phyloP scores from a whole-genome alignment of 2,329 filamentous ascomycete species.

The Onygenales sp. region DNA sequence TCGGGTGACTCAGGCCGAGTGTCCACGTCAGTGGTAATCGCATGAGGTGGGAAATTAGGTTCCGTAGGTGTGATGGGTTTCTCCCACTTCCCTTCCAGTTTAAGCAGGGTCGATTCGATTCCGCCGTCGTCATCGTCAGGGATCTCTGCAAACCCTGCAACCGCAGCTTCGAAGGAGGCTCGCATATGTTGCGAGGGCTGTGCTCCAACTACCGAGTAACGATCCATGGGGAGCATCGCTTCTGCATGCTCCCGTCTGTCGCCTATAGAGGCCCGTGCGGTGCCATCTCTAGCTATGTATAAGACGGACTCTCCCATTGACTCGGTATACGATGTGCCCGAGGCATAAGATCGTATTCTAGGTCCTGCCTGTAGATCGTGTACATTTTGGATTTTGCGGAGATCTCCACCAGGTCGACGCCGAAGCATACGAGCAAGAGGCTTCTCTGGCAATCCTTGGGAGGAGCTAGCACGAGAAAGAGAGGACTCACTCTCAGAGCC shows the following conservation, averaged over 20 bases:
- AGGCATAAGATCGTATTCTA: conserved; percentile 27
- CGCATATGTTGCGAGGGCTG: conserved; percentile 49
- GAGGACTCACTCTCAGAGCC: conserved; percentile 8
- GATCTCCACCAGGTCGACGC: conserved; percentile 63
- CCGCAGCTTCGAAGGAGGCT: conserved; percentile 77
- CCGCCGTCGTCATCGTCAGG: conserved; percentile 84
- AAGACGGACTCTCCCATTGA: conserved; percentile 22
- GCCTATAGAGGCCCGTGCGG: background rate
- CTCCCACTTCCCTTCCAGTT: conserved; percentile 79
- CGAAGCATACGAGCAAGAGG: conserved; percentile 49
- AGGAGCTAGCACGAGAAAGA: conserved; percentile 4
- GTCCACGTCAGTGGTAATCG: background rate
- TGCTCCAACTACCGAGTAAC: conserved; percentile 37
- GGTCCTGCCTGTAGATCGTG: conserved; percentile 46
- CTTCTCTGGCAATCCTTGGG: conserved; percentile 15
- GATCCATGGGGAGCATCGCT: conserved; percentile 23
- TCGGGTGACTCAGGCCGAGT: conserved; percentile 2
- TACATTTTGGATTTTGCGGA: conserved; percentile 58
- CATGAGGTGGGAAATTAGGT: background rate
- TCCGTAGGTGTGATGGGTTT: conserved; percentile 29
- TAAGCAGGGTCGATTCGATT: conserved; percentile 83
- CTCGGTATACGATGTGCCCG: conserved; percentile 26
- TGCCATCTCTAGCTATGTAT: conserved; percentile 16
- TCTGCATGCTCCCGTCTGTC: conserved; percentile 6
- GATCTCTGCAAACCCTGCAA: conserved; percentile 76